Base-by-base conservation (phyloP, 345 rosid species). In the Mercurialis annua region DNA sequence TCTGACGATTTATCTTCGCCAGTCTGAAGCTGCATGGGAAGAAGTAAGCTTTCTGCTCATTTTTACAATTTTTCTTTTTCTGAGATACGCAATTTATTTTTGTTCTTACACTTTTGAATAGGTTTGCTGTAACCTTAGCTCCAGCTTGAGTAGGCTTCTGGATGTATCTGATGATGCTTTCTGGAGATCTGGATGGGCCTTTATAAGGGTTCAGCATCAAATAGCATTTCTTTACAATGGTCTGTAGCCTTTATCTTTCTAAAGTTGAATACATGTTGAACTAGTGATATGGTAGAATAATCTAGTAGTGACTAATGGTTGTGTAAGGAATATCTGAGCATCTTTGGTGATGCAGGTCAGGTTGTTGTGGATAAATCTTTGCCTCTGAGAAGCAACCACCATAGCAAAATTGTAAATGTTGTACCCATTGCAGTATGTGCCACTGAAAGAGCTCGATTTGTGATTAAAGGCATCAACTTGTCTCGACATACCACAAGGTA, bases 131-230 rank as follows among this genome's bases (percentile, higher is more conserved):
- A 86, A 85, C 81, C 84, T 95, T 63, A 80, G 83, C 76, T 84
- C 81, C 78, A 86, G 90, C 69, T 78, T 95, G 86, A 84, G 81
- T 76, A 86, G 88, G 80, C 97, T 95, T 74, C 78, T 92, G 58
- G 85, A 87, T 76, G 79, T 75, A 64, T 82, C 98, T 6, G 84
- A 88, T 74, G 88, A 87, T 74, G 64, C 81, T 64, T 87, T 95
- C 77, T 95, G 99, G 99, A 85, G 81, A 69, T 71, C 71, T 76
- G 99, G 99, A 67, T 95, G 98, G 99, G 78, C 87, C 73, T 90
- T 81, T 71, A 59, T 86, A 24, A 79, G 86, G 75, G 82, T 85
- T 77, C 93, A 87, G 62, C 84, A 89, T 77, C 98, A 90, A 76
- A 77, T 92, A 75, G 97, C 98, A 59, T 84, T 95, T 71, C 73